phyloP scores from a whole-genome alignment of 83 land plant genomes.

The Thuja plicata region DNA sequence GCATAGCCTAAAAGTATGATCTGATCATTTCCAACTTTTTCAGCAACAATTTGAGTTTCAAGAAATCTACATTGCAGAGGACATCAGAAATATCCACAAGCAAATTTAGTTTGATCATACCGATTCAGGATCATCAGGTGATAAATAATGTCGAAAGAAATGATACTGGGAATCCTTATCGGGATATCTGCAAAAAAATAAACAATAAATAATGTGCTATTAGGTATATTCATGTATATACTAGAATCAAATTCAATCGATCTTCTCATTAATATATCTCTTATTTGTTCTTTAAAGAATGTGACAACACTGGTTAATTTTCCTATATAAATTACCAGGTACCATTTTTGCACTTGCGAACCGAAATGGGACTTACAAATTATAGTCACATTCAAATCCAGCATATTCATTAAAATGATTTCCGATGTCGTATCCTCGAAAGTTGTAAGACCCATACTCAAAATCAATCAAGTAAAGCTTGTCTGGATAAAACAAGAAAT shows the following conservation, averaged over 20 bases:
- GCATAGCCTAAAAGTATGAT: not conserved
- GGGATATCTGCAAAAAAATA: slow-evolving; percentile 67
- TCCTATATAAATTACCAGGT: not conserved
- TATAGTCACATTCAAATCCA: slow-evolving; percentile 93
- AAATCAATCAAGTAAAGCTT: slow-evolving; percentile 91
- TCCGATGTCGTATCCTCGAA: slow-evolving; percentile 95
- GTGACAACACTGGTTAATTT: not conserved
- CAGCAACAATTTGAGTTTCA: not conserved
- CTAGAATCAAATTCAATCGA: not conserved
- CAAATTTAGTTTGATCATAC: slow-evolving; percentile 31
- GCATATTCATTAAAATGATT: slow-evolving; percentile 99
- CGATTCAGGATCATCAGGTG: slow-evolving; percentile 65
- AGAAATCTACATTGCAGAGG: not conserved
- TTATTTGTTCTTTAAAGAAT: not conserved
- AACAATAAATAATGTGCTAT: not conserved
- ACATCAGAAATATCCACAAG: slow-evolving; percentile 27
- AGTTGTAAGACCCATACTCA: slow-evolving; percentile 97
- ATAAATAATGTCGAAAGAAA: slow-evolving; percentile 89
- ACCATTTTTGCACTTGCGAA: not conserved
- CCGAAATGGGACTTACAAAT: slow-evolving; percentile 56
- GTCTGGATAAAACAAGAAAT: slow-evolving; percentile 35
- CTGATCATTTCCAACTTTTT: not conserved
- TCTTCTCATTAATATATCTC: not conserved
- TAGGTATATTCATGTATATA: not conserved
- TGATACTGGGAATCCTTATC: slow-evolving; percentile 81